phyloP scores from a whole-genome alignment of 495 filamentous ascomycete genomes.

The Collariella sp. region DNA sequence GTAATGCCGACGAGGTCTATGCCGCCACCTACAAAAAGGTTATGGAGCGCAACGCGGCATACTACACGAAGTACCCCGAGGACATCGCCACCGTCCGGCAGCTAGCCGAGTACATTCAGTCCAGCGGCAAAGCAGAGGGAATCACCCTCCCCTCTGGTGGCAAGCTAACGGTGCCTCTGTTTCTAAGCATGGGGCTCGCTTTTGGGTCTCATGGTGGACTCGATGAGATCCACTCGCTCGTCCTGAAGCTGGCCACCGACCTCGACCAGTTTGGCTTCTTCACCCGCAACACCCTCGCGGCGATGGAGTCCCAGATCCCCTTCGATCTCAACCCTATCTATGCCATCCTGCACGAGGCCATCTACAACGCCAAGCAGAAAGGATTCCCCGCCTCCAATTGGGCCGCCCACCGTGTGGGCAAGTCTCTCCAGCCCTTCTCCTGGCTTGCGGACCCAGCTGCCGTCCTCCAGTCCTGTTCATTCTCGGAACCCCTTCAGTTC shows the following conservation, averaged over 20 bases:
- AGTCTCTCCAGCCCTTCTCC: slow-evolving; percentile 27
- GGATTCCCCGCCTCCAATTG: slow-evolving; percentile 37
- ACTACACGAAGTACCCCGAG: slow-evolving; percentile 79
- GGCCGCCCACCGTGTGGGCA: slow-evolving; percentile 41
- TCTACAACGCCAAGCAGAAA: slow-evolving; percentile 55
- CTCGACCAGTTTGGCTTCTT: slow-evolving; percentile 63
- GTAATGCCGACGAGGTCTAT: slow-evolving; percentile 69
- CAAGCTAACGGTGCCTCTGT: slow-evolving; percentile 55
- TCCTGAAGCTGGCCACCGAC: slow-evolving; percentile 60
- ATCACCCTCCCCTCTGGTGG: slow-evolving; percentile 59
- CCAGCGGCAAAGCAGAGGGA: slow-evolving; percentile 34
- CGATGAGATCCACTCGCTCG: slow-evolving; percentile 59
- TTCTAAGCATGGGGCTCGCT: slow-evolving; percentile 64
- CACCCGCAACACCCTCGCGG: slow-evolving; percentile 57
- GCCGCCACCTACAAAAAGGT: slow-evolving; percentile 57
- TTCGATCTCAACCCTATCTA: slow-evolving; percentile 77
- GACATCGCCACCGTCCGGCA: slow-evolving; percentile 63
- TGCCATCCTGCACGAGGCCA: slow-evolving; percentile 73
- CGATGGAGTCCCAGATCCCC: slow-evolving; percentile 53
- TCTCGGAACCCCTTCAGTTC: slow-evolving; percentile 57
- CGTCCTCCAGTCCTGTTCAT: slow-evolving; percentile 19
- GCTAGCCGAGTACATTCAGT: slow-evolving; percentile 52
- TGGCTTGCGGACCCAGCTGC: slow-evolving; percentile 34
- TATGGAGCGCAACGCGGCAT: slow-evolving; percentile 54
- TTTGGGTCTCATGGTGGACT: slow-evolving; percentile 73